These are phyloP conservation scores for Ustilago curta DNA, from an alignment of 1,284 basidiomycete genomes.

Conservation along the genomic window DNA sequence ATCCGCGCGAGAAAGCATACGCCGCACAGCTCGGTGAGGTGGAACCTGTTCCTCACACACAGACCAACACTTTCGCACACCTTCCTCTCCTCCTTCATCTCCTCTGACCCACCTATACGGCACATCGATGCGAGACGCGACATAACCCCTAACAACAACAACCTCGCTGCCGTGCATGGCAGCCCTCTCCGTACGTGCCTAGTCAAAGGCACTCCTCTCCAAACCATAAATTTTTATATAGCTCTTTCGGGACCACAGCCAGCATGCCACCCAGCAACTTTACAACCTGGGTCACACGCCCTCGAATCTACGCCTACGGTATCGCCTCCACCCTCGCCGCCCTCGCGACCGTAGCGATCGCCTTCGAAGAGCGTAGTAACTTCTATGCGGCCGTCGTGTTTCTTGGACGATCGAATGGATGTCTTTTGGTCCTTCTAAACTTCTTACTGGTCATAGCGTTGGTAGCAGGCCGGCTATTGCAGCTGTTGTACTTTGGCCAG, in stretches of 20 bases:
- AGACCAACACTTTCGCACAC: slow-evolving; percentile 26
- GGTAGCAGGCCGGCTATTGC: slow-evolving; percentile 80
- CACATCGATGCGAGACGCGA: background rate
- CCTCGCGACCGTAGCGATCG: slow-evolving; percentile 72
- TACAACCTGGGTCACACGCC: slow-evolving; percentile 40
- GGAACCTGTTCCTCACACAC: slow-evolving; percentile 18
- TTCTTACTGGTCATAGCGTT: slow-evolving; percentile 85
- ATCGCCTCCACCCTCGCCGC: slow-evolving; percentile 49
- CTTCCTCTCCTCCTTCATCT: background rate
- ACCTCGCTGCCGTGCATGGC: slow-evolving; percentile 16
- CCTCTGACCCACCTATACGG: background rate
- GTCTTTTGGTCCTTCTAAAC: slow-evolving; percentile 80
- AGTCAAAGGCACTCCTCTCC: slow-evolving; percentile 8
- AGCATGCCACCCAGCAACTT: slow-evolving; percentile 30
- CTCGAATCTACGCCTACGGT: slow-evolving; percentile 56
- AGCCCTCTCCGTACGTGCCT: slow-evolving; percentile 9
- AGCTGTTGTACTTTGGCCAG: slow-evolving; percentile 90
- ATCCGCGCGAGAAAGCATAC: slow-evolving; percentile 35
- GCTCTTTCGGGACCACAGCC: background rate
- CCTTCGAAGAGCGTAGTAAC: slow-evolving; percentile 85
- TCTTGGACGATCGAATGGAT: slow-evolving; percentile 87
- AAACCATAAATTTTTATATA: background rate
- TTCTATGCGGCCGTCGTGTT: slow-evolving; percentile 94
- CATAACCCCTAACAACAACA: background rate
- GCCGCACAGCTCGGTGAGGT: slow-evolving; percentile 21